phyloP scores from a whole-genome alignment of 1,284 basidiomycete species.

The Schizophyllum amplum region DNA sequence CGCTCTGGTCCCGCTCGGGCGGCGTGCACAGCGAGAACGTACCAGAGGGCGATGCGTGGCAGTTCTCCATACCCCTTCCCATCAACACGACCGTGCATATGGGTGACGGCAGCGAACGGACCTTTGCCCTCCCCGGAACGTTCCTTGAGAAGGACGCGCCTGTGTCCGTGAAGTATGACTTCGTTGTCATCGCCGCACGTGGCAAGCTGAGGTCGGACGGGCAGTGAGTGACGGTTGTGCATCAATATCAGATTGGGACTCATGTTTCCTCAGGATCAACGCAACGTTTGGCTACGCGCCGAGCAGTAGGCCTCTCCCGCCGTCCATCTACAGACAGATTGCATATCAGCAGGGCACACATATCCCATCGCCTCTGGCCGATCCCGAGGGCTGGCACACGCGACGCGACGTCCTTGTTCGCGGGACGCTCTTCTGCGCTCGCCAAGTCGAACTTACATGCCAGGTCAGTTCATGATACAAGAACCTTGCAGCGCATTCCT shows the following conservation, averaged over 20 bases:
- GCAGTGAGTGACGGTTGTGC: constrained; percentile 23
- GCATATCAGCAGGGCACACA: constrained; percentile 34
- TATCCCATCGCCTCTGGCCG: constrained; percentile 26
- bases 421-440: constrained; percentile 25
- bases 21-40: constrained; percentile 21
- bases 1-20: constrained; percentile 30
- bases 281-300: constrained; percentile 34
- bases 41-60: constrained; percentile 35
- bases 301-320: constrained; percentile 29
- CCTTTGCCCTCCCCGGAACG: constrained; percentile 37
- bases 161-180: constrained; percentile 40
- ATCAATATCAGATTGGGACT: neutral
- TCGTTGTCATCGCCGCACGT: constrained; percentile 32
- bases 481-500: neutral
- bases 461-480: constrained; percentile 18
- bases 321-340: constrained; percentile 38
- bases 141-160: constrained; percentile 36
- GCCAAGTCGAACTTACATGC: constrained; percentile 22
- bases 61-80: constrained; percentile 35
- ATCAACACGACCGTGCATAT: constrained; percentile 26
- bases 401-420: constrained; percentile 19
- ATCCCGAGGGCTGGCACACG: constrained; percentile 30
- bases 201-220: constrained; percentile 39
- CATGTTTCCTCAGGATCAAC: constrained; percentile 17
- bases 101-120: constrained; percentile 24